Evolutionary conservation across 495 filamentous ascomycete species (phyloP).

Genomic region (Pyronema omphalodes): DNA sequence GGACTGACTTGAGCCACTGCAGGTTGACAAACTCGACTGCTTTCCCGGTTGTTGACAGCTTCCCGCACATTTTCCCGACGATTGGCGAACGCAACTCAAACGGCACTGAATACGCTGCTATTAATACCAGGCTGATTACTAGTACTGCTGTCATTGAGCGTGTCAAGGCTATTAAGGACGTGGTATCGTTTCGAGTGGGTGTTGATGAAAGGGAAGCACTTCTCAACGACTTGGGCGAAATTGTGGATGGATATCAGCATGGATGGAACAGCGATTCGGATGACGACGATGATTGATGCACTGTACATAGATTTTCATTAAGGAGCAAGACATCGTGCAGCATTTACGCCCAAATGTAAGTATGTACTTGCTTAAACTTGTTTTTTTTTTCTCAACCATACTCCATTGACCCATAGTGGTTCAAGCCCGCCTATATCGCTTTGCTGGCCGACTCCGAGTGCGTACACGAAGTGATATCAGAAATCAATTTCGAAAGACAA

Average conservation of each 20-base stretch:
- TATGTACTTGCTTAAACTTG: background rate
- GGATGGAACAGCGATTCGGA: slow-evolving; percentile 80
- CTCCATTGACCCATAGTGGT: background rate
- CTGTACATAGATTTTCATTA: background rate
- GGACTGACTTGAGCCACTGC: background rate
- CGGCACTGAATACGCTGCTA: slow-evolving; percentile 30
- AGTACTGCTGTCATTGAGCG: slow-evolving; percentile 49
- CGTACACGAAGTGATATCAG: too few species aligned
- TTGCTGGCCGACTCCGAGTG: too few species aligned
- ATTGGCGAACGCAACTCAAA: slow-evolving; percentile 11
- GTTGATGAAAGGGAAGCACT: slow-evolving; percentile 69
- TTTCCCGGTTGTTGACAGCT: slow-evolving; percentile 70
- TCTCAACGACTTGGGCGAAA: slow-evolving; percentile 63
- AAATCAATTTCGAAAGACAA: background rate
- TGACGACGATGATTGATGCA: slow-evolving; percentile 44
- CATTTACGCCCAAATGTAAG: background rate
- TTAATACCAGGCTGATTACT: slow-evolving; percentile 51
- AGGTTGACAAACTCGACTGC: slow-evolving; percentile 41
- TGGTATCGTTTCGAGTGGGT: slow-evolving; percentile 38
- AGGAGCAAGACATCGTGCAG: background rate
- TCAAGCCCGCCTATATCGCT: background rate
- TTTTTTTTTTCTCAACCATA: background rate
- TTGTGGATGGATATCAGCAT: slow-evolving; percentile 73
- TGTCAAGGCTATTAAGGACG: slow-evolving; percentile 45
- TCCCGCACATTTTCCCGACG: slow-evolving; percentile 46